phyloP scores from a whole-genome alignment of 306 rosid species.

The Inga leiocalycina region DNA sequence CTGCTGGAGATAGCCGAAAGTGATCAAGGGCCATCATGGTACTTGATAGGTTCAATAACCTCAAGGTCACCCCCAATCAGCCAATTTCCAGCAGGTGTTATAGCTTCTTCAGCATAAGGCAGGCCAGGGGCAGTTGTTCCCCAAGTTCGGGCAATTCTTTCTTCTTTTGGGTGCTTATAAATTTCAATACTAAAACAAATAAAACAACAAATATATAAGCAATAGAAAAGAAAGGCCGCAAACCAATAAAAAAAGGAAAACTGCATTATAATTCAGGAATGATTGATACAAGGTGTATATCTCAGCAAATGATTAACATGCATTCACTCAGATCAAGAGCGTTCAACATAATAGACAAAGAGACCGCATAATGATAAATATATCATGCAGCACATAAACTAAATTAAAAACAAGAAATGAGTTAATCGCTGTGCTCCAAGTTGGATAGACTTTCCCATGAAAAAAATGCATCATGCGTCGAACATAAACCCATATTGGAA shows the following conservation, averaged over 20 bases:
- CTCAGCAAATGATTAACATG: background rate
- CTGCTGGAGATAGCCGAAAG: slow-evolving; percentile 82
- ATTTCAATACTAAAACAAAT: slow-evolving; percentile 76
- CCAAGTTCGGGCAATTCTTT: slow-evolving; percentile 95
- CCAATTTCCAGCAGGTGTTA: slow-evolving; percentile 88
- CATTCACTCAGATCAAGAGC: background rate
- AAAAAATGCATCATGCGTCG: background rate
- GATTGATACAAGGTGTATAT: background rate
- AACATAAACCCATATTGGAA: background rate
- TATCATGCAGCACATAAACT: background rate
- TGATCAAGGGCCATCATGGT: slow-evolving; percentile 95
- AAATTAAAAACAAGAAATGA: background rate
- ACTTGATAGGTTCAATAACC: slow-evolving; percentile 84
- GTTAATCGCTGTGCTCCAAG: background rate
- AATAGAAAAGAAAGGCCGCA: slow-evolving; percentile 16
- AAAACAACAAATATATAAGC: slow-evolving; percentile 29
- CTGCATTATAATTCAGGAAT: background rate
- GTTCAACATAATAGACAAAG: background rate
- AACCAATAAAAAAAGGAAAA: background rate
- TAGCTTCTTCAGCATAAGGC: slow-evolving; percentile 88
- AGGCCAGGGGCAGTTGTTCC: slow-evolving; percentile 90
- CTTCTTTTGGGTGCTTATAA: slow-evolving; percentile 95
- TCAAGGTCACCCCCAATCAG: slow-evolving; percentile 97
- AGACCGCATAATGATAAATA: background rate
- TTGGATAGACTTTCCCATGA: background rate